Conservation (phyloP, 148 eudicot genomes). For the Chenopodium berlandieri region DNA sequence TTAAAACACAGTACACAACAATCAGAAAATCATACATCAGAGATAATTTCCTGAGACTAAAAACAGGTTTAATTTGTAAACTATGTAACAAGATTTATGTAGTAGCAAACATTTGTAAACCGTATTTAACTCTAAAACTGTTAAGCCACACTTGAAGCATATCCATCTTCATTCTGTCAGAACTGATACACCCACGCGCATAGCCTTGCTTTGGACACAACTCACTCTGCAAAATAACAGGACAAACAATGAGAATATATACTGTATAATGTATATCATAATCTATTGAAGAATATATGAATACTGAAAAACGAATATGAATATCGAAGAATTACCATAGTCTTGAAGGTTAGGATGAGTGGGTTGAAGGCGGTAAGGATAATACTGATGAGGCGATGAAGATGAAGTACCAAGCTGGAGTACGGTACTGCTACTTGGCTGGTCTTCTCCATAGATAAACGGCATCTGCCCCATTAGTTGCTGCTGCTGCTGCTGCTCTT, state of each 20-base stretch:
- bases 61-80: slow-evolving; percentile 2
- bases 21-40: slow-evolving; percentile 25
- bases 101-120: slow-evolving; percentile 1
- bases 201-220: background rate
- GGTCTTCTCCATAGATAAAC: slow-evolving; percentile 23
- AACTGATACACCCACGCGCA: no score
- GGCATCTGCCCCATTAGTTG: slow-evolving; percentile 23
- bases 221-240: slow-evolving; percentile 20
- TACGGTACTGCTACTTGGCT: slow-evolving; percentile 35
- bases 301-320: background rate
- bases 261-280: no score
- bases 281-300: background rate
- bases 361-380: slow-evolving; percentile 34
- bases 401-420: slow-evolving; percentile 34
- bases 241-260: background rate
- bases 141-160: no score
- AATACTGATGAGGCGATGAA: slow-evolving; percentile 32
- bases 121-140: background rate
- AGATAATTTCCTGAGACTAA: slow-evolving; percentile 16
- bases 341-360: slow-evolving; percentile 36
- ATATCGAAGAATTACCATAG: slow-evolving; percentile 18
- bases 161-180: no score
- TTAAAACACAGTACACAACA: background rate
- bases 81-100: background rate
- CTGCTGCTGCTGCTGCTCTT: slow-evolving; percentile 28